phyloP scores from a whole-genome alignment of 208 protist species.

The Trypanosoma theileri region DNA sequence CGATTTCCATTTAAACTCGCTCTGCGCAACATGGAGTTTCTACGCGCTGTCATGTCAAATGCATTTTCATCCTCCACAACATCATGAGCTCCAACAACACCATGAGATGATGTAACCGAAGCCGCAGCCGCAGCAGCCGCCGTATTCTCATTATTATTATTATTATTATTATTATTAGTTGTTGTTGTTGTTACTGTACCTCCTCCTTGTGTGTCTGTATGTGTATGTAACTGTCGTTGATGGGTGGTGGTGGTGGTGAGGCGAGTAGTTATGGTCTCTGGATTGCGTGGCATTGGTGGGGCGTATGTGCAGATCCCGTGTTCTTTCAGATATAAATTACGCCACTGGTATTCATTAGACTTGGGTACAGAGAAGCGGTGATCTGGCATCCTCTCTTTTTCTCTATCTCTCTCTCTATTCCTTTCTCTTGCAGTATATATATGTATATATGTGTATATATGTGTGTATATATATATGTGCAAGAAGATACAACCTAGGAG shows the following conservation, averaged over 20 bases:
- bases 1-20: neutral
- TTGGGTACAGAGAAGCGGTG: constrained; percentile 39
- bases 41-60: neutral
- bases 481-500: no score
- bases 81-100: neutral
- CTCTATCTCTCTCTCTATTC: no score
- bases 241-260: neutral
- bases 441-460: constrained; percentile 7
- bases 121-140: no score
- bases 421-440: neutral
- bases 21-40: neutral
- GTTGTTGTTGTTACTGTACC: neutral
- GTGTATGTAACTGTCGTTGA: neutral
- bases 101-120: no score
- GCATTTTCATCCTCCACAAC: constrained; percentile 11
- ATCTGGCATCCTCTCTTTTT: constrained; percentile 2
- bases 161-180: no score
- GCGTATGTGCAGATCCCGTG: constrained; percentile 74
- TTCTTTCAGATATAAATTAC: constrained; percentile 75
- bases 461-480: neutral
- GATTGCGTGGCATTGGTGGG: constrained; percentile 65
- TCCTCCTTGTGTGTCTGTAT: neutral
- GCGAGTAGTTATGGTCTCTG: constrained; percentile 2
- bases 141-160: no score
- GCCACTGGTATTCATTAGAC: constrained; percentile 84